Evolutionary conservation across 1,284 basidiomycete genomes (phyloP).

Genomic region (Ceratobasidium sp.): DNA sequence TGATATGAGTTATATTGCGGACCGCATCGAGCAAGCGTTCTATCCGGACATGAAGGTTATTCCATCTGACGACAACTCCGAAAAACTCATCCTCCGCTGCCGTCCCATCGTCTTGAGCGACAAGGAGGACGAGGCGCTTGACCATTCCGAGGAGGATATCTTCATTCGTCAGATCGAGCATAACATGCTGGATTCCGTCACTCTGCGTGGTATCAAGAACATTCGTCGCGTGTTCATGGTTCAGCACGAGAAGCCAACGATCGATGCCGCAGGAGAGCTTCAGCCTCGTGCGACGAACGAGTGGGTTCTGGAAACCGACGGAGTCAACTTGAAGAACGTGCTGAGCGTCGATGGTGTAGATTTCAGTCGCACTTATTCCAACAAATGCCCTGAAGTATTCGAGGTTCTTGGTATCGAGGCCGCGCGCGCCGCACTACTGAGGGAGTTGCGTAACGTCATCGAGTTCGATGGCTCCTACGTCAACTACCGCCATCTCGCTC

Average conservation of each 20-base stretch:
- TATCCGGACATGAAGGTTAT: slow-evolving; percentile 98
- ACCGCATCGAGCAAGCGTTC: slow-evolving; percentile 94
- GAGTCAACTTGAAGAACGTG: slow-evolving; percentile 93
- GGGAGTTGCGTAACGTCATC: slow-evolving; percentile 93
- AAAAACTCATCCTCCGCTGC: slow-evolving; percentile 97
- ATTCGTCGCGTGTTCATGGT: slow-evolving; percentile 96
- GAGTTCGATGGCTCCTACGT: slow-evolving; percentile 99
- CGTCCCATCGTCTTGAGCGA: slow-evolving; percentile 91
- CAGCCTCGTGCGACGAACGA: slow-evolving; percentile 73
- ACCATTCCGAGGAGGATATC: slow-evolving; percentile 90
- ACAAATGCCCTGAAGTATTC: slow-evolving; percentile 97
- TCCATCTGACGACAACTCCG: slow-evolving; percentile 98
- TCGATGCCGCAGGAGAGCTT: slow-evolving; percentile 76
- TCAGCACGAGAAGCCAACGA: slow-evolving; percentile 84
- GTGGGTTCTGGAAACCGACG: slow-evolving; percentile 98
- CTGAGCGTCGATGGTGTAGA: slow-evolving; percentile 97
- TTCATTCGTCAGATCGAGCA: slow-evolving; percentile 97
- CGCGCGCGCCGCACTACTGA: slow-evolving; percentile 94
- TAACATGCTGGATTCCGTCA: slow-evolving; percentile 97
- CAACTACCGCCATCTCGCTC: slow-evolving; percentile 96
- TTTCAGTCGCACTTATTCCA: slow-evolving; percentile 92
- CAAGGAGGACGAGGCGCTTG: slow-evolving; percentile 89
- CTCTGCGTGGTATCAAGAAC: slow-evolving; percentile 90
- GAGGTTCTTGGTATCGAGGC: slow-evolving; percentile 99
- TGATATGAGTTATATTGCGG: slow-evolving; percentile 96